Conservation (phyloP, 805 yeast species). For the Wilhelminamyces savonicus region DNA sequence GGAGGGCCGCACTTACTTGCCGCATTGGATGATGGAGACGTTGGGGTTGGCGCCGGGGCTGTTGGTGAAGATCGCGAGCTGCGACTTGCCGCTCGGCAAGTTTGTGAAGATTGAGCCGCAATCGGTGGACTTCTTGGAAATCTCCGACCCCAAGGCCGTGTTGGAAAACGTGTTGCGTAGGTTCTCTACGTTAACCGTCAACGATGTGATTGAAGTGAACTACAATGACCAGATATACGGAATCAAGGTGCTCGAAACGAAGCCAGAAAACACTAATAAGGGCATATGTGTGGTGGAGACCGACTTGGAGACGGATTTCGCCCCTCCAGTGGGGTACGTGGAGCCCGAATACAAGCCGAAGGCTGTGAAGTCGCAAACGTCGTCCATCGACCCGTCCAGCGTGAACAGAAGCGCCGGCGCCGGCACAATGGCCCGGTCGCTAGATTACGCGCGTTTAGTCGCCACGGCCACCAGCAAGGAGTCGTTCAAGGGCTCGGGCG, state of each 20-base stretch:
- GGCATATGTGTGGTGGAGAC: slow-evolving; percentile 96
- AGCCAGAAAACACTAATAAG: slow-evolving; percentile 58
- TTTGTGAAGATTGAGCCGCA: slow-evolving; percentile 96
- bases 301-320: slow-evolving; percentile 94
- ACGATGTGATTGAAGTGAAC: slow-evolving; percentile 77
- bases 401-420: slow-evolving; percentile 37
- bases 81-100: slow-evolving; percentile 78
- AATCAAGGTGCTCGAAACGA: slow-evolving; percentile 79
- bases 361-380: slow-evolving; percentile 25
- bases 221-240: slow-evolving; percentile 76
- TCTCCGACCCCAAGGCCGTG: slow-evolving; percentile 94
- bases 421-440: slow-evolving; percentile 73
- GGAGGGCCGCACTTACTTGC: slow-evolving; percentile 91
- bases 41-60: slow-evolving; percentile 70
- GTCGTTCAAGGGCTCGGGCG: slow-evolving; percentile 57
- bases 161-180: slow-evolving; percentile 86
- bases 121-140: slow-evolving; percentile 85
- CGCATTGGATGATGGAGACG: slow-evolving; percentile 94
- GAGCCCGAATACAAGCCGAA: slow-evolving; percentile 68
- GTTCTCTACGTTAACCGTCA: slow-evolving; percentile 79
- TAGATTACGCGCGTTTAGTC: slow-evolving; percentile 58
- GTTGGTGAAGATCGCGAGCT: slow-evolving; percentile 65
- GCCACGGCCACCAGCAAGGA: slow-evolving; percentile 29
- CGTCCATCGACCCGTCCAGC: slow-evolving; percentile 25
- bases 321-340: slow-evolving; percentile 97